Evolutionary conservation across 164 flowering plant genomes (phyloP).

Genomic region (Platanus orientalis): DNA sequence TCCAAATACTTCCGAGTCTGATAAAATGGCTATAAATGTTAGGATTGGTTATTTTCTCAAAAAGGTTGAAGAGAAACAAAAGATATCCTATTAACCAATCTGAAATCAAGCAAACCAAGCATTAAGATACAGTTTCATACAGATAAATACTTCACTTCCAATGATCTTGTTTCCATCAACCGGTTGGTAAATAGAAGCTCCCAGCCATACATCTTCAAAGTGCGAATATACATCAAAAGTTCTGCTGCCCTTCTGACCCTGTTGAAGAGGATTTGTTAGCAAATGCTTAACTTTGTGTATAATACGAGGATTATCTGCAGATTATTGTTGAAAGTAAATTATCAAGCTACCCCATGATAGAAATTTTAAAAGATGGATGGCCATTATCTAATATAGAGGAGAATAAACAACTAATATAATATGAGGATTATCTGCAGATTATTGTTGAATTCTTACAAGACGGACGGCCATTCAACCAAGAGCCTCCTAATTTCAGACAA

Average conservation of each 20-base stretch:
- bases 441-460: too few relatives aligned
- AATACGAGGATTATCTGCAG: too few relatives aligned
- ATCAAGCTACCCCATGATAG: too few relatives aligned
- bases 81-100: not conserved
- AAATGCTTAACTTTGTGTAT: constrained; percentile 1
- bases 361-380: too few relatives aligned
- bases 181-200: constrained; percentile 69
- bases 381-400: too few relatives aligned
- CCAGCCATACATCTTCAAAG: constrained; percentile 95
- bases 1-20: constrained; percentile 96
- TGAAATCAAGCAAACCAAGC: not conserved
- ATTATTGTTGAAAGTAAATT: too few relatives aligned
- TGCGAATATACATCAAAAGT: constrained; percentile 70
- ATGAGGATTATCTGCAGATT: too few relatives aligned
- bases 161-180: constrained; percentile 75
- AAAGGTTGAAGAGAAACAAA: constrained; percentile 15
- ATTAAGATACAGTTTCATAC: constrained; percentile 36
- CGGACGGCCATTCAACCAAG: too few relatives aligned
- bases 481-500: too few relatives aligned
- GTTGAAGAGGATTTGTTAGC: constrained; percentile 11
- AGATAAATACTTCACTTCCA: constrained; percentile 77
- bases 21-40: constrained; percentile 9
- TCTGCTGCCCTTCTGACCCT: constrained; percentile 91
- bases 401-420: too few relatives aligned
- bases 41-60: constrained; percentile 1